Base-by-base conservation (phyloP, 1,139 yeast genomes). In the Yarrowia galli region DNA sequence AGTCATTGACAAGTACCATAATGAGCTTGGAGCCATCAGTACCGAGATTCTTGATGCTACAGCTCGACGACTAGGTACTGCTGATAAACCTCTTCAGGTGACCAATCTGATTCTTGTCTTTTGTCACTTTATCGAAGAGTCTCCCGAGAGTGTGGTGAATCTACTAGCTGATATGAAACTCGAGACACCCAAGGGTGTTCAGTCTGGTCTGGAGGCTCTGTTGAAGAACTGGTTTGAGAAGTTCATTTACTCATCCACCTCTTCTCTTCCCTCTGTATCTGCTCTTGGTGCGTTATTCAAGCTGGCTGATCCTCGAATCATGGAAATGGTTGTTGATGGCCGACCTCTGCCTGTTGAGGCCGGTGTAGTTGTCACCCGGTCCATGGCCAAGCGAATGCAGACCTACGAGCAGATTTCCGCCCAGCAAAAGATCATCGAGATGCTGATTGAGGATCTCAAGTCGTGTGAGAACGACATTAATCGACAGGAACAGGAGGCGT, bases 171-270 rank as follows among this genome's bases (percentile, higher is more conserved):
- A 79, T n/a, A 79, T 85, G 67, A 75, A 77, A 1, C 72, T 84
- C 9, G 77, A 72, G 7, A 58, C 64, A 2, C 64, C 64, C 28
- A 40, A 58, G 12, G 78, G 78, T 40, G 20, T 16, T 7, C 65
- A 61, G 56, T 46, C 56, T 7, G 65, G 65, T 35, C 75, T 89
- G 18, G 76, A 77, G 10, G 76, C 80, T 3, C 85, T 89, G 1
- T 75, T 91, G 65, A 88, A 89, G 6, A 88, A 89, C 68, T 93
- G 98, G 98, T 84, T 93, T 67, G 86, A 86, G 45, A 85, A 92
- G 2, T 93, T 91, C 54, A 61, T 61, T n/a, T 48, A 45, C 23
- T 46, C 65, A 8, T 42, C 53, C 36, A 32, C 46, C 25, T 56
- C 43, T n/a, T 25, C 36, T 38, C 42, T 56, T 13, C 67, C 71